Base-by-base conservation (phyloP, 306 rosid genomes). In the Ormosia semicastrata region DNA sequence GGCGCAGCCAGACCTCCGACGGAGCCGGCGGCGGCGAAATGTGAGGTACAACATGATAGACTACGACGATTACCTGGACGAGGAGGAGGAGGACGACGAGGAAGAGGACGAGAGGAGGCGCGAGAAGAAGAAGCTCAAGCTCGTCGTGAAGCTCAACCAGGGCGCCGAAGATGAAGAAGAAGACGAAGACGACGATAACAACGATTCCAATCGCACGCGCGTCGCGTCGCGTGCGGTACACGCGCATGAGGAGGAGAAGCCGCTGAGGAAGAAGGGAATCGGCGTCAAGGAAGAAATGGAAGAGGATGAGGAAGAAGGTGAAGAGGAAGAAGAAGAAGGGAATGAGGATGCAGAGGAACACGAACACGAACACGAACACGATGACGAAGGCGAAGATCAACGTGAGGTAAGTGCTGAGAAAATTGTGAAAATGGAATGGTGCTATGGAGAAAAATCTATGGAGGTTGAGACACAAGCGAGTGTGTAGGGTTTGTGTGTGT, bases 11-110 rank as follows among this genome's bases (percentile, higher is more conserved):
- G 94, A 88, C 62, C 69, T 91, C 6, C 92, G 99, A 36, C 93
- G 99, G 63, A 96, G 99, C 67, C 94, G 87, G n/a, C 95, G 98
- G 13, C 93, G 89, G 41, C 76, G 99, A 59, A 96, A 93, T 90
- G 97, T 90, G 77, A 87, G 89, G 88, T 96, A 96, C 88, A 91
- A 86, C 92, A 85, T 49, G 54, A 49, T 96, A 46, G 97, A 96
- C 83, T 93, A 77, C 80, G 98, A 93, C 44, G 98, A 95, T 66
- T 95, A 84, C 79, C 53, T 93, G 11, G 97, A 93, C 13, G 94
- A 91, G 65, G 95, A 89, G 8, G 90, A 89, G 3, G 92, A 89
- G 3, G 94, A 90, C 13, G 92, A 90, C 4, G 97, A 92, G 13
- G 98, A 92, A 0, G 98, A 95, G 24, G 98, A 90, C 6, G 94